A percentile compares a stretch with the other conserved stretches of the same genome.
These are phyloP conservation scores for Syzygium grande DNA, from an alignment of 345 rosid species.

Conservation along the genomic window DNA sequence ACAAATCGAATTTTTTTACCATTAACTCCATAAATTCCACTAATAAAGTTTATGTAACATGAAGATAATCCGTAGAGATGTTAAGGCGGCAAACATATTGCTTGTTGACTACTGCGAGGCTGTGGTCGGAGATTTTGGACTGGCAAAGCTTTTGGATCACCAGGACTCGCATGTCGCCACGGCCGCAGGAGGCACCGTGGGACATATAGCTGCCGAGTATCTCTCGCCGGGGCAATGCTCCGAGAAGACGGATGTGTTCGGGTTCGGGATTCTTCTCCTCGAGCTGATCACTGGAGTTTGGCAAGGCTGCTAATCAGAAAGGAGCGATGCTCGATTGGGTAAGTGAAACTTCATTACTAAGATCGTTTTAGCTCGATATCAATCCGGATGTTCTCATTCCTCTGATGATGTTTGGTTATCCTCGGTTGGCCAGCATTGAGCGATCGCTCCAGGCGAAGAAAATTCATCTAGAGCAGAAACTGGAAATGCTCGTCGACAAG, in stretches of 20 bases:
- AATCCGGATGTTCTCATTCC: background rate
- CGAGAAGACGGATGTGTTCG: slow-evolving; percentile 94
- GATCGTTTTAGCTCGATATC: background rate
- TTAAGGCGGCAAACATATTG: slow-evolving; percentile 92
- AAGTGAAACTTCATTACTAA: background rate
- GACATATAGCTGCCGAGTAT: slow-evolving; percentile 96
- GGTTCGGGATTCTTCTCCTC: slow-evolving; percentile 91
- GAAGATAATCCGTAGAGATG: slow-evolving; percentile 93
- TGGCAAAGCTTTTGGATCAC: slow-evolving; percentile 91
- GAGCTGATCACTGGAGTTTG: slow-evolving; percentile 91
- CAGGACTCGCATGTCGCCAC: slow-evolving; percentile 96
- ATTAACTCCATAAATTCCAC: no score
- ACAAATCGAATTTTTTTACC: no score
- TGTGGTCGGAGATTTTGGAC: slow-evolving; percentile 93
- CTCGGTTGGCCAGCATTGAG: background rate
- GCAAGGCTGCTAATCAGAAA: slow-evolving; percentile 89
- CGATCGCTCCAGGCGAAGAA: slow-evolving; percentile 51
- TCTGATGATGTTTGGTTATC: background rate
- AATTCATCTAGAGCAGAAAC: slow-evolving; percentile 86
- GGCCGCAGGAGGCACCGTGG: slow-evolving; percentile 93
- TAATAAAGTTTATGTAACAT: slow-evolving; percentile 44
- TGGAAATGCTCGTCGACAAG: slow-evolving; percentile 81
- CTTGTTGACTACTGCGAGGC: slow-evolving; percentile 90
- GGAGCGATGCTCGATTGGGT: slow-evolving; percentile 99
- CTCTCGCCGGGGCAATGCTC: slow-evolving; percentile 96